A percentile compares a stretch with the other conserved stretches of the same genome.
These are phyloP conservation scores for Durio zibethinus DNA, from an alignment of 345 rosid species.

Conservation along the genomic window DNA sequence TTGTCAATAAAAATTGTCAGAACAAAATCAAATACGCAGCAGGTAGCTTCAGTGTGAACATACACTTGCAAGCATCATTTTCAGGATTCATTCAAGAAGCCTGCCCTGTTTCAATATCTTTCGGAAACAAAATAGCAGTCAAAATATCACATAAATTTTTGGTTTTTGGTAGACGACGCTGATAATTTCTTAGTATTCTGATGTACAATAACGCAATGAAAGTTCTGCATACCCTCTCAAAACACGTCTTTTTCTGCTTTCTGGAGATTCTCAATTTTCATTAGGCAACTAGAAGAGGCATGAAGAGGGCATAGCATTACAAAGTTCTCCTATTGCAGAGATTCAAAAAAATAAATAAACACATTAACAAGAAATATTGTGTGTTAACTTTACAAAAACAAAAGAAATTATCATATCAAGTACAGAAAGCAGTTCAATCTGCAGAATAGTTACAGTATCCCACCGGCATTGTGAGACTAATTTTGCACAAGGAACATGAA, in stretches of 20 bases:
- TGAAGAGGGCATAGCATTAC: conserved; percentile 85
- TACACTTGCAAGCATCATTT: neutral
- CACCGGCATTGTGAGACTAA: conserved; percentile 66
- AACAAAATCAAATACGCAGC: neutral
- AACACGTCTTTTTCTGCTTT: conserved; percentile 30
- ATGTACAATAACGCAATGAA: neutral
- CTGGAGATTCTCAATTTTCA: conserved; percentile 38
- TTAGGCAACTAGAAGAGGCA: conserved; percentile 60
- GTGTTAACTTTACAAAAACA: neutral
- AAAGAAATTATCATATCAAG: neutral
- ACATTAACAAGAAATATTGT: neutral
- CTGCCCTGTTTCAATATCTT: no score
- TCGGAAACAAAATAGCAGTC: no score
- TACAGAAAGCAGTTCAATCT: neutral
- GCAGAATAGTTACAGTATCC: conserved; percentile 65
- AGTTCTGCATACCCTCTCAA: conserved; percentile 41
- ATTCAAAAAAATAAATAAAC: conserved; percentile 13
- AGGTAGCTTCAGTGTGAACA: neutral
- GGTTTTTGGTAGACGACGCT: no score
- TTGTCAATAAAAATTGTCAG: neutral
- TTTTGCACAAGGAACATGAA: conserved; percentile 78
- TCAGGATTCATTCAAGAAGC: no score
- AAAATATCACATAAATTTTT: no score
- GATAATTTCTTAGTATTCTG: no score
- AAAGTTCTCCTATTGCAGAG: conserved; percentile 60